Conservation (phyloP, 345 rosid genomes). For the Citrus australasica region DNA sequence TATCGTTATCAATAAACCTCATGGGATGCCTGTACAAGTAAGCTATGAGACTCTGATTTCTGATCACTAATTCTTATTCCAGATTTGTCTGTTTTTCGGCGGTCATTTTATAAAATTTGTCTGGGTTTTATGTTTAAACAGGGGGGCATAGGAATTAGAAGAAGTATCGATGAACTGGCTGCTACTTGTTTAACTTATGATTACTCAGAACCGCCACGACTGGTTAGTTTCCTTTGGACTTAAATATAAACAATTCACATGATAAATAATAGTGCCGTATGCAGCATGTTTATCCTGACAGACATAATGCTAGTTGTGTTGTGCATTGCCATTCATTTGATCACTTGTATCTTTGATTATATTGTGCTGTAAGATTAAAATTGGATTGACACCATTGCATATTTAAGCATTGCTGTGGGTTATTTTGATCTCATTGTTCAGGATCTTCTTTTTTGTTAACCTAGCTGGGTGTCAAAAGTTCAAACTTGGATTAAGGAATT, state of each 20-base stretch:
- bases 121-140: constrained; percentile 21
- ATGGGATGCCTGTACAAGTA: constrained; percentile 94
- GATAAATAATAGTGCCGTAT: background rate
- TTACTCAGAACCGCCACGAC: constrained; percentile 64
- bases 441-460: constrained; percentile 2
- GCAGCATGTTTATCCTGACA: background rate
- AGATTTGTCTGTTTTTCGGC: background rate
- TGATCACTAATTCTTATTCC: background rate
- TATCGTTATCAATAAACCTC: constrained; percentile 83
- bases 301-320: background rate
- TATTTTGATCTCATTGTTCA: background rate
- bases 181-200: constrained; percentile 61
- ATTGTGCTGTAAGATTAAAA: background rate
- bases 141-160: constrained; percentile 85
- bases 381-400: background rate
- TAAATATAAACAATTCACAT: background rate
- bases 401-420: background rate
- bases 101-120: background rate
- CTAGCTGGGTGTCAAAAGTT: background rate
- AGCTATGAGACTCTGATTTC: constrained; percentile 8
- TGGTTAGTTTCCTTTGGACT: constrained; percentile 52
- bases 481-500: background rate
- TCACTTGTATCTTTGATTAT: background rate
- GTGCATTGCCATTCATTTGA: background rate
- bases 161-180: constrained; percentile 83